Conservation (phyloP, 2,329 filamentous ascomycete genomes). For the Cryphonectria nitschkei region DNA sequence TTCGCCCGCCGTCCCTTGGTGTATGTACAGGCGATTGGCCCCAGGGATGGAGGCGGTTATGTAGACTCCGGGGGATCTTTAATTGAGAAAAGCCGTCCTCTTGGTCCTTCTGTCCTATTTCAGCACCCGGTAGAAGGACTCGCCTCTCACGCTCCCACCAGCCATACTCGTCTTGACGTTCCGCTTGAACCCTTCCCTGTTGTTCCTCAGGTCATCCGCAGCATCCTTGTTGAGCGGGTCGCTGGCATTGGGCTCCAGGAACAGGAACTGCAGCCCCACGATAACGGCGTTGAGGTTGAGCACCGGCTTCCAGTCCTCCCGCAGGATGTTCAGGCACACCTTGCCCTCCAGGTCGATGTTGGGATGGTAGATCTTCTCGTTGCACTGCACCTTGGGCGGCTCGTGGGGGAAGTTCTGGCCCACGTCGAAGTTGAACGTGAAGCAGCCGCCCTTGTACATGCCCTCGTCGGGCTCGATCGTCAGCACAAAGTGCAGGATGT, state of each 20-base stretch:
- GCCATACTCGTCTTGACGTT: conserved; percentile 86
- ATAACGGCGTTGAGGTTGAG: conserved; percentile 96
- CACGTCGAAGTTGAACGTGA: conserved; percentile 90
- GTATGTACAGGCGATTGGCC: background rate
- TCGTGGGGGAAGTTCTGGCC: conserved; percentile 96
- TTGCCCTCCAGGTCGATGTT: conserved; percentile 99
- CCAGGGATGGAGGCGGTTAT: background rate
- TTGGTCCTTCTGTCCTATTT: conserved; percentile 49
- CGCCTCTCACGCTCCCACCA: conserved; percentile 75
- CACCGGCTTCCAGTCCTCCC: conserved; percentile 99
- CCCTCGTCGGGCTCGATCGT: conserved; percentile 85
- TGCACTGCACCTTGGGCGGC: conserved; percentile 95
- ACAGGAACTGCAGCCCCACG: conserved; percentile 93
- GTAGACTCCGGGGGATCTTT: background rate
- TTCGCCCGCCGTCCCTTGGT: conserved; percentile 3
- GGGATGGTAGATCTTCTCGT: conserved; percentile 98
- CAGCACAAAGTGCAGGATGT: conserved; percentile 83
- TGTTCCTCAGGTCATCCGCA: conserved; percentile 85
- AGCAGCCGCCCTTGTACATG: conserved; percentile 84
- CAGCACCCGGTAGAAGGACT: conserved; percentile 77
- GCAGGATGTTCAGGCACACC: conserved; percentile 94
- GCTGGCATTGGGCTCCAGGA: conserved; percentile 94
- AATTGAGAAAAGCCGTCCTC: no score
- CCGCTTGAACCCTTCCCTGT: conserved; percentile 86
- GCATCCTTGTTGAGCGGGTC: conserved; percentile 99